Base-by-base conservation (phyloP, 192 early-diverging fungal species). In the Pecoramyces ruminantium region DNA sequence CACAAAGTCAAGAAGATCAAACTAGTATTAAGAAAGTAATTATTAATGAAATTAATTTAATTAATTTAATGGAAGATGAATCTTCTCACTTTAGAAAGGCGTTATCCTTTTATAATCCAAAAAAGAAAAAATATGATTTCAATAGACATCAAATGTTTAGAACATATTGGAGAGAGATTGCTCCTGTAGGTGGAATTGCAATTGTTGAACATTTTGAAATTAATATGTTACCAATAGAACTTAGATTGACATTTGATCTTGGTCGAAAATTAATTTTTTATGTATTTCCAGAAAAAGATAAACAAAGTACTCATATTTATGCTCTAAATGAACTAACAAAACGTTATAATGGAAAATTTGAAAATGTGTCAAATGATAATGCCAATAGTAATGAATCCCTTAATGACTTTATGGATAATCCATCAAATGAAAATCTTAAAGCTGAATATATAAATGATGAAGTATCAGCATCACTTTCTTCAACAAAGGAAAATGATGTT, bases 161-260 rank as follows among this genome's bases (percentile, higher is more conserved):
- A 29, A 91, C 95, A 18, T 93, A 92, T 82, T 92, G 93, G 89
- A 58, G 86, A 18, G 89, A 94, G 38, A 85, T 95, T 78, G 94
- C 96, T 3, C 94, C 96, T 0, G 95, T 98, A 0, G 96, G 92
- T 29, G 96, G 96, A n/a, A 98, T 98, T 81, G 87, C 89, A 38
- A 93, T 98, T 21, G 92, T 98, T 42, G 94, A 96, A 80, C 93
- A 95, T 39, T 92, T 98, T 82, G 96, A 97, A 84, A 88, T 97
- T 51, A 92, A 95, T 80, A 85, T 98, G 80, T 92, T 88, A 79
- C 96, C 96, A 0, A 82, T 96, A 17, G 88, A 93, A 13, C 85
- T 97, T 34, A 93, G 81, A 8, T 67, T 95, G 78, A 96, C 94
- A 2, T 92, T 95, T 81, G 96, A 96, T 78, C 89, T 96, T 84